Evolutionary conservation across 23 red algal species (phyloP).

Genomic region (Pyropia haitanensis): DNA sequence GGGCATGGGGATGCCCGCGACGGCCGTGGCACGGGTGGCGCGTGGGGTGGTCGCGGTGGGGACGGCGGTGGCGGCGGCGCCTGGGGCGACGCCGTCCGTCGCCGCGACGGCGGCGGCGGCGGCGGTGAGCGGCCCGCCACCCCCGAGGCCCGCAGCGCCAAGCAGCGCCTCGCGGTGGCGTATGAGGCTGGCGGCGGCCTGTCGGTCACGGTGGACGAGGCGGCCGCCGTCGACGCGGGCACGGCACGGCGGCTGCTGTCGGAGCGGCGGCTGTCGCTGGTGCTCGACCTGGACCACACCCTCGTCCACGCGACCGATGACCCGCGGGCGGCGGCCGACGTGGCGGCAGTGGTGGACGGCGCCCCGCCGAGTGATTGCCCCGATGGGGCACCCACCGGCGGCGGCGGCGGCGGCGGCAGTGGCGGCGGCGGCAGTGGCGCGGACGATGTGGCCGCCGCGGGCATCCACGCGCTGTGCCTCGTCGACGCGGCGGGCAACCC

Average conservation of each 20-base stretch:
- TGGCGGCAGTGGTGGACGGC: slow-evolving; percentile 4
- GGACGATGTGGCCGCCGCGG: slow-evolving; percentile 15
- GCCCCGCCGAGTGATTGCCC: slow-evolving; percentile 20
- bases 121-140: neutral
- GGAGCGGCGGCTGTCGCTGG: slow-evolving; percentile 61
- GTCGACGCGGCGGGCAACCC: neutral
- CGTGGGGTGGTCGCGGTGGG: neutral
- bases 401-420: too few relatives aligned
- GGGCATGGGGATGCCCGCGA: neutral
- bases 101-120: neutral
- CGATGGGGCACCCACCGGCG: too few relatives aligned
- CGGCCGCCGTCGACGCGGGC: slow-evolving; percentile 31
- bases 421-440: neutral
- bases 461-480: slow-evolving; percentile 11
- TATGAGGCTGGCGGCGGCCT: slow-evolving; percentile 23
- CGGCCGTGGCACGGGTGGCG: neutral
- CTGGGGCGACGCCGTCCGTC: neutral
- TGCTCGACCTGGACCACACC: slow-evolving; percentile 98
- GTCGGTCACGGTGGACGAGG: slow-evolving; percentile 46
- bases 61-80: neutral
- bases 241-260: slow-evolving; percentile 50
- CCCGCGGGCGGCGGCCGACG: slow-evolving; percentile 20
- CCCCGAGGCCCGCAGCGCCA: neutral
- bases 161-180: slow-evolving; percentile 33
- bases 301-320: slow-evolving; percentile 90